Evolutionary conservation across 257 asterid species (phyloP), one percentile per base, ranked within the genome.

Genomic region (Rubia yunnanensis): DNA sequence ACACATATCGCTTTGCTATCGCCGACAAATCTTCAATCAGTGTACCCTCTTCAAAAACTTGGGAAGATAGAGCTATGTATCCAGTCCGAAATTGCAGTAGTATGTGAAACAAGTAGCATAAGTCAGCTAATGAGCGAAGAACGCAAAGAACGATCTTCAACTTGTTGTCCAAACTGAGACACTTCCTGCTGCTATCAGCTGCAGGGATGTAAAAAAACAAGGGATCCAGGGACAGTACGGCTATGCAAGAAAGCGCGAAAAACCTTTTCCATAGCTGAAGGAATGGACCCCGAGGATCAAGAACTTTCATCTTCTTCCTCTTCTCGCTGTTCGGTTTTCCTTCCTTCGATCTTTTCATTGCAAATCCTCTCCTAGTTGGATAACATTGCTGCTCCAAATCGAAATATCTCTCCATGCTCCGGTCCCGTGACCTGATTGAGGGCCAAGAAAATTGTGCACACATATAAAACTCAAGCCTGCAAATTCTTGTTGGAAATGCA

Each of bases 151-250:
- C 26, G 62, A 79, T 81, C 82, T 72, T 66, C 5, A 87, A 34
- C 0, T 68, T 63, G 34, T 39, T 39, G 54, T 87, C 92, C 72
- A 76, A 52, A 48, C 80, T 72, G 11, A 87, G 78, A 69, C 95
- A 87, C 23, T 65, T 70, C 0, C 30, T 65, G 1, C 4, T 7
- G 66, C 36, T 55, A 17, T 81, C 76, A 39, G 85, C 58, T 26
- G 76, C 81, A 10, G 89, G 92, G 73, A 81, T 75, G 78, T 87
- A 87, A 77, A 85, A 83, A 83, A 87, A 87, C 14, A 87, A 46
- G 8, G 95, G 95, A 63, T 87, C 92, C 27, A 87, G 27, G 2
- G 84, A 73, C 50, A 83, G 76, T 0, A 84, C 87, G 10, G 81
- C 62, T 39, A 79, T 30, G 67, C 85, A 82, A n/a, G 85, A 71